Conservation (phyloP, 257 asterid species). For the Fraxinus pennsylvanica region DNA sequence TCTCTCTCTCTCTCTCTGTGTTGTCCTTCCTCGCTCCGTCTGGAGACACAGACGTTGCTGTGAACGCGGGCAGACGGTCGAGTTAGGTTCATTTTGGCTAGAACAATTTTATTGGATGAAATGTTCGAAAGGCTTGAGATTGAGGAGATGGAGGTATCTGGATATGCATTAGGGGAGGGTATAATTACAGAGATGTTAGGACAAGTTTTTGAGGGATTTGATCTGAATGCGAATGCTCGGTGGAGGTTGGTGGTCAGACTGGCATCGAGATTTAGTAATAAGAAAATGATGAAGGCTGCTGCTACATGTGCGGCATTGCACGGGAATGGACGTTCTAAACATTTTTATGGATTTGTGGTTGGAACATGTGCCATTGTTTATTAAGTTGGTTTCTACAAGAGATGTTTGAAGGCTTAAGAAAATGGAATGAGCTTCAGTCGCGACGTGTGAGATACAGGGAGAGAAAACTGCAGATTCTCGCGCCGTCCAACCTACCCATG, state of each 20-base stretch:
- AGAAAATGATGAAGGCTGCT: constrained; percentile 67
- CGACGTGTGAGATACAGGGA: no score
- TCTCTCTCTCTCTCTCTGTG: no score
- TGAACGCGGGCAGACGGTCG: no score
- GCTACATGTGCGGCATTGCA: constrained; percentile 51
- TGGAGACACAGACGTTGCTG: no score
- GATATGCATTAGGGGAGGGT: constrained; percentile 76
- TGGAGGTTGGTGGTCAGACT: constrained; percentile 69
- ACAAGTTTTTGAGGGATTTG: constrained; percentile 39
- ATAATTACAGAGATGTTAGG: constrained; percentile 68
- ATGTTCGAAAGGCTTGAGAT: constrained; percentile 55
- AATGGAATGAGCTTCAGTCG: constrained; percentile 28
- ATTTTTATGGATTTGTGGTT: constrained; percentile 7
- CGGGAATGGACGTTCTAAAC: constrained; percentile 43
- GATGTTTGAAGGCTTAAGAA: constrained; percentile 60
- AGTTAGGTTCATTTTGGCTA: constrained; percentile 55
- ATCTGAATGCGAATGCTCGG: constrained; percentile 61
- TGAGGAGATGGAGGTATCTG: constrained; percentile 71
- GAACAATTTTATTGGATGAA: constrained; percentile 65
- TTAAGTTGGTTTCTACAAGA: constrained; percentile 48
- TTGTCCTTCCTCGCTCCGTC: no score
- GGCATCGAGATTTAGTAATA: constrained; percentile 55
- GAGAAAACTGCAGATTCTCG: no score
- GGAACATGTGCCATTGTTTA: constrained; percentile 21
- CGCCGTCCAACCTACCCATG: no score